Evolutionary conservation across 176 grass and related monocot species (phyloP), one percentile per base, ranked within the genome.

Genomic region (Oryza australiensis): DNA sequence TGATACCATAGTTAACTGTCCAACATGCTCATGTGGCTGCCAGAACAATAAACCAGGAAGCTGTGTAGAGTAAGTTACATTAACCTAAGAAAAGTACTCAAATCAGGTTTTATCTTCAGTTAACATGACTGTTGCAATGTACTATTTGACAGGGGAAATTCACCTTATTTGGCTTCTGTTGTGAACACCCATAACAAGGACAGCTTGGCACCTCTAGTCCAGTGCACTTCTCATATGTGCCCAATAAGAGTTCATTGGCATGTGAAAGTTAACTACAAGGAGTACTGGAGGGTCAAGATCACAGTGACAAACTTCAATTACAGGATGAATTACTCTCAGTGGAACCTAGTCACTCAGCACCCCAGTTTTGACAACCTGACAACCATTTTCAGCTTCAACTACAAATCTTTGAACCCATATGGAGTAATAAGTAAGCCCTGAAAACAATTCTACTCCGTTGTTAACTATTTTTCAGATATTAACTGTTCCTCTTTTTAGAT

Each of bases 171-270:
- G 64, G 70, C 86, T 60, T 88, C 91, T 40, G 88, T 90, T 12
- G 76, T 89, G 34, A 89, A 87, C 26, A 82, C 43, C 2, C 69
- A 79, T 55, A 67, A 77, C 22, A 75, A 91, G 73, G 80, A 75
- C 30, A 89, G 38, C 64, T 68, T 88, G 72, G 27, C 74, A 12
- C 91, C 94, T 60, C 87, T 97, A 62, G 88, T 97, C 51, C 64
- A 93, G 26, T 97, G 94, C 46, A 91, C 91, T 35, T 83, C 91
- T 69, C 94, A 97, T 70, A 97, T 97, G 94, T 97, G 94, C 88
- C 94, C 94, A 20, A 87, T 97, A 85, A 88, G 94, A 53, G 86
- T 97, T 71, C 91, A 97, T n/a, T 97, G 94, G 94, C 94, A 97
- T 77, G 91, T 93, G 42, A 97, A 97, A 41, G 89, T 87, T 9